Percentiles rank a stretch among this genome's conserved stretches.
Evolutionary conservation across 768 basidiomycete genomes (phyloP).

Genomic region (Russula foetens): DNA sequence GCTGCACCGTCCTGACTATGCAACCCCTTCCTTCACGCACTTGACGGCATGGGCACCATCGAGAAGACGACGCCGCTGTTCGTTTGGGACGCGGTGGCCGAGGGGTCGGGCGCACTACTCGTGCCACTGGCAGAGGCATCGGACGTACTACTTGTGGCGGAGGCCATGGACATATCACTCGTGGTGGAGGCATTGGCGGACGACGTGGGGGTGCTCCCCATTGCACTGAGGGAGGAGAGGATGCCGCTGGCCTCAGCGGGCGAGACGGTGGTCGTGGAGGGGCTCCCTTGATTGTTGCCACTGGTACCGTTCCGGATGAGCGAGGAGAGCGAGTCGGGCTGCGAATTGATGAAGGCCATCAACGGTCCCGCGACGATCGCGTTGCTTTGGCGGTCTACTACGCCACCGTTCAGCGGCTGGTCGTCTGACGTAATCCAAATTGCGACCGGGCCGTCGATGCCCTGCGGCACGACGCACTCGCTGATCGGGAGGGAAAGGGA

Average conservation of each 20-base stretch:
- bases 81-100: too few relatives aligned
- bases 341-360: conserved; percentile 56
- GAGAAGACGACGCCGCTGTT: conserved; percentile 34
- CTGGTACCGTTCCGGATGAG: conserved; percentile 30
- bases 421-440: conserved; percentile 58
- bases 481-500: conserved; percentile 52
- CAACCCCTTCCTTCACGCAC: neutral
- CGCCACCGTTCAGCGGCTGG: conserved; percentile 57
- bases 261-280: conserved; percentile 11
- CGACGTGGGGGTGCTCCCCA: too few relatives aligned
- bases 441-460: conserved; percentile 67
- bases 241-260: conserved; percentile 23
- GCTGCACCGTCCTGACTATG: too few relatives aligned
- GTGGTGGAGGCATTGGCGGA: too few relatives aligned
- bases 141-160: too few relatives aligned
- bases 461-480: conserved; percentile 54
- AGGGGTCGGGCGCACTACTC: too few relatives aligned
- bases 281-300: neutral
- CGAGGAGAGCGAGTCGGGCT: conserved; percentile 42
- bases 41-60: conserved; percentile 16
- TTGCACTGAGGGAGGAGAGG: conserved; percentile 24
- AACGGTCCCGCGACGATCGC: conserved; percentile 65
- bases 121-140: too few relatives aligned
- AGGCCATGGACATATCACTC: too few relatives aligned
- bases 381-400: conserved; percentile 43